A percentile compares a stretch with the other conserved stretches of the same genome.
Conservation (phyloP, 345 rosid species). For the Pistacia atlantica region DNA sequence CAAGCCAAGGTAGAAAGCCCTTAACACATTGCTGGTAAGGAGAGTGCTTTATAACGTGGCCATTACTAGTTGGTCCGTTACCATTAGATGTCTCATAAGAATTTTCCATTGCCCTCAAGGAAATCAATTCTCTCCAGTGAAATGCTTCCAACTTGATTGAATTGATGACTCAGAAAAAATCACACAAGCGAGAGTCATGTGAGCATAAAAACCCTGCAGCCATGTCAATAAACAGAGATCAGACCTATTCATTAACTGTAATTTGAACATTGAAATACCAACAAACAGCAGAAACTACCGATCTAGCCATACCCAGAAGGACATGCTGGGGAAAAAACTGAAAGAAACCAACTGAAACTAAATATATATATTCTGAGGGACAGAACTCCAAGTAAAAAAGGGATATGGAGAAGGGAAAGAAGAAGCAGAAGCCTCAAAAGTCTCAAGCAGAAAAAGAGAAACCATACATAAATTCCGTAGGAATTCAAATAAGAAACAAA, state of each 20-base stretch:
- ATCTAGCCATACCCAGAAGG: slow-evolving; percentile 3
- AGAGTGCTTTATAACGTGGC: slow-evolving; percentile 36
- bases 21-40: slow-evolving; percentile 39
- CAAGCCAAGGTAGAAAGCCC: slow-evolving; percentile 58
- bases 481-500: slow-evolving; percentile 10
- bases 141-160: slow-evolving; percentile 29
- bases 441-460: slow-evolving; percentile 10
- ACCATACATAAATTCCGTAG: slow-evolving; percentile 1
- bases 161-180: slow-evolving; percentile 19
- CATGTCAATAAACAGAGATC: slow-evolving; percentile 17
- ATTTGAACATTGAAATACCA: slow-evolving; percentile 7
- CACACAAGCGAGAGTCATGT: slow-evolving; percentile 16
- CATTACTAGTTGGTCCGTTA: slow-evolving; percentile 37
- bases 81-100: slow-evolving; percentile 42
- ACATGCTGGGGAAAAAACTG: not conserved
- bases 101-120: slow-evolving; percentile 48
- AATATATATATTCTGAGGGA: not conserved
- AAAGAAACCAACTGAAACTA: not conserved
- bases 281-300: not conserved
- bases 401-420: not conserved
- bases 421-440: not conserved
- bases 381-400: not conserved
- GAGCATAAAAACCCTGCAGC: slow-evolving; percentile 29
- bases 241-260: slow-evolving; percentile 16
- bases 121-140: slow-evolving; percentile 22